These are phyloP conservation scores for Hanseniaspora uvarum DNA, from an alignment of 1,139 yeast genomes.

Conservation along the genomic window DNA sequence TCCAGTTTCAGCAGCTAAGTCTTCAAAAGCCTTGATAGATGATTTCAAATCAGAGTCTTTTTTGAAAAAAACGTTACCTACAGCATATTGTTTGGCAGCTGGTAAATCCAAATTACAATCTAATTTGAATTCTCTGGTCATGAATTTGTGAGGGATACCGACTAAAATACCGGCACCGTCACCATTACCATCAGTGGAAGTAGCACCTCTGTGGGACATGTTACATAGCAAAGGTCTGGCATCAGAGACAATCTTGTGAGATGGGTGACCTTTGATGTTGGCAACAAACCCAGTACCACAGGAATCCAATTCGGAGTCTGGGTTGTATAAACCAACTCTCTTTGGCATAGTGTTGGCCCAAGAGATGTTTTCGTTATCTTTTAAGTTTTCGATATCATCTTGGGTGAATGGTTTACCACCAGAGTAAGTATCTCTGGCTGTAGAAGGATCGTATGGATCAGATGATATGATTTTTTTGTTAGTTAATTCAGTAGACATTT, in stretches of 20 bases:
- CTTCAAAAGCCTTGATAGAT: conserved; percentile 67
- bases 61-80: conserved; percentile 86
- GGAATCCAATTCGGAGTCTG: conserved; percentile 89
- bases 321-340: conserved; percentile 84
- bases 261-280: conserved; percentile 75
- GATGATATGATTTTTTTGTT: conserved; percentile 21
- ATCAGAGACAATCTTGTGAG: conserved; percentile 90
- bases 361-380: conserved; percentile 47
- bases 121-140: conserved; percentile 68
- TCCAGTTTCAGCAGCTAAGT: conserved; percentile 65
- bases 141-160: conserved; percentile 81
- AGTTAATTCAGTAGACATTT: background rate
- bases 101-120: conserved; percentile 45
- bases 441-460: conserved; percentile 26
- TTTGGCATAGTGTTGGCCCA: conserved; percentile 90
- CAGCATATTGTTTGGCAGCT: conserved; percentile 77
- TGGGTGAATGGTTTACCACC: conserved; percentile 33
- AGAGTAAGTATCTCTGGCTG: conserved; percentile 26
- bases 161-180: conserved; percentile 98
- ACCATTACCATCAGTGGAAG: conserved; percentile 91
- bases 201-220: conserved; percentile 99
- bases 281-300: conserved; percentile 98
- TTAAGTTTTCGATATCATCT: conserved; percentile 59
- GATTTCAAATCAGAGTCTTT: conserved; percentile 48
- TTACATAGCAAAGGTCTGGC: conserved; percentile 81